phyloP scores from a whole-genome alignment of 2,329 filamentous ascomycete genomes.

The Neonectria sp. region DNA sequence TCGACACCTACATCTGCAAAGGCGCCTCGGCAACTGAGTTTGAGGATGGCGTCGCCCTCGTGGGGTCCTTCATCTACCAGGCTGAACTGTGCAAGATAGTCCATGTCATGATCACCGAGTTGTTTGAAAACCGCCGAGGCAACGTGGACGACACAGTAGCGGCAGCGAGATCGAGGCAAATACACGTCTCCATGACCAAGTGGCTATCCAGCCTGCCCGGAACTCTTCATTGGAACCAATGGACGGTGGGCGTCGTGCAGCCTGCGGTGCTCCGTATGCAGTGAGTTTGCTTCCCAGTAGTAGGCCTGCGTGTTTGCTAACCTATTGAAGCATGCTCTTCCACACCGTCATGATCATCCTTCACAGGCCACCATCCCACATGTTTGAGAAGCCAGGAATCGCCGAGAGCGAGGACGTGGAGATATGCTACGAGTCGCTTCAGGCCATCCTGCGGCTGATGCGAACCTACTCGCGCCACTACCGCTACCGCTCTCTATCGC shows the following conservation, averaged over 20 bases:
- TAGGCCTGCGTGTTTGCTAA: conserved; percentile 31
- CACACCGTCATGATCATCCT: conserved; percentile 68
- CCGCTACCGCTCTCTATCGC: conserved; percentile 58
- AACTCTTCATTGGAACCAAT: conserved; percentile 66
- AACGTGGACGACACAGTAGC: conserved; percentile 58
- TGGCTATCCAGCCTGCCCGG: conserved; percentile 63
- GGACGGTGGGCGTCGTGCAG: conserved; percentile 63
- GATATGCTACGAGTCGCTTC: conserved; percentile 65
- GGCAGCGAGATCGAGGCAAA: conserved; percentile 59
- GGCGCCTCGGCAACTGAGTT: conserved; percentile 61
- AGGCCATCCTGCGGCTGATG: conserved; percentile 61
- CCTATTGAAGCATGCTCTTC: conserved; percentile 58
- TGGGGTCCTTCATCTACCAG: conserved; percentile 63
- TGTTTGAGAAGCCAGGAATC: conserved; percentile 57
- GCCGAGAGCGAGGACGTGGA: conserved; percentile 62
- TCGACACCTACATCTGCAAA: conserved; percentile 64
- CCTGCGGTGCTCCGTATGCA: conserved; percentile 64
- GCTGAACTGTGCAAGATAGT: conserved; percentile 65
- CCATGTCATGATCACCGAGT: conserved; percentile 64
- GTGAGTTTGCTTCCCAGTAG: conserved; percentile 42
- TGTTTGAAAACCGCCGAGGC: conserved; percentile 64
- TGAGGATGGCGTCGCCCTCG: conserved; percentile 61
- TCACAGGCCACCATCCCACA: conserved; percentile 62
- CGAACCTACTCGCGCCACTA: conserved; percentile 61
- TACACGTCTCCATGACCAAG: conserved; percentile 63